Conservation (phyloP, 2,329 filamentous ascomycete species). For the Endothia cerciana region DNA sequence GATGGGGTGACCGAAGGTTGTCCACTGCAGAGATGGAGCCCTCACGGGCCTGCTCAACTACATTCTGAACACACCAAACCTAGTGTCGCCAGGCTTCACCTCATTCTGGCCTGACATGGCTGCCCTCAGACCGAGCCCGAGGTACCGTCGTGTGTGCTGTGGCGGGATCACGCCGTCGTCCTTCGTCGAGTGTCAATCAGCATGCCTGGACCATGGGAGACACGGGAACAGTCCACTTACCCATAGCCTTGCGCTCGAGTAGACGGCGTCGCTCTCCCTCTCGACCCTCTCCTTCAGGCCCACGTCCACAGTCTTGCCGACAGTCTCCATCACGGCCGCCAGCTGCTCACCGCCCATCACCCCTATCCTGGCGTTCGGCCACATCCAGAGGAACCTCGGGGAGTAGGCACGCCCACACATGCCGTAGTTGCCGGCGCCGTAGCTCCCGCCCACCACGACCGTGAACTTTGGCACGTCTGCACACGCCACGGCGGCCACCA, state of each 20-base stretch:
- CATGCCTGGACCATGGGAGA: neutral
- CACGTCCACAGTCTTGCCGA: slow-evolving; percentile 81
- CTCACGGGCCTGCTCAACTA: slow-evolving; percentile 43
- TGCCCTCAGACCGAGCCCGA: slow-evolving; percentile 73
- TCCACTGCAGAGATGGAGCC: neutral
- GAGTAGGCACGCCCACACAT: slow-evolving; percentile 96
- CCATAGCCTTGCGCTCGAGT: slow-evolving; percentile 88
- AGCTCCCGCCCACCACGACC: slow-evolving; percentile 90
- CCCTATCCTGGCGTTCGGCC: slow-evolving; percentile 94
- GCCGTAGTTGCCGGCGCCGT: slow-evolving; percentile 95
- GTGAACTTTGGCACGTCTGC: slow-evolving; percentile 96
- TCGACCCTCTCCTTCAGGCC: slow-evolving; percentile 85
- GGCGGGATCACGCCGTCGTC: slow-evolving; percentile 82
- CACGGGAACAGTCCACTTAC: slow-evolving; percentile 47
- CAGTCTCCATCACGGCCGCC: slow-evolving; percentile 89
- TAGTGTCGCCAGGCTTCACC: slow-evolving; percentile 63
- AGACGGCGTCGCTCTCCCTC: slow-evolving; percentile 84
- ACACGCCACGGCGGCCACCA: slow-evolving; percentile 93
- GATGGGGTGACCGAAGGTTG: neutral
- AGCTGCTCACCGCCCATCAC: slow-evolving; percentile 97
- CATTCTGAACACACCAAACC: slow-evolving; percentile 85
- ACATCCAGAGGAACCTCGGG: slow-evolving; percentile 93
- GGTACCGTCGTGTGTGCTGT: slow-evolving; percentile 72
- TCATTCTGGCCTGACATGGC: slow-evolving; percentile 71
- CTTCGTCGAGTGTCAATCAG: slow-evolving; percentile 40